phyloP scores from a whole-genome alignment of 2,329 filamentous ascomycete species.

The Graphilbum ipis-grandicollis region DNA sequence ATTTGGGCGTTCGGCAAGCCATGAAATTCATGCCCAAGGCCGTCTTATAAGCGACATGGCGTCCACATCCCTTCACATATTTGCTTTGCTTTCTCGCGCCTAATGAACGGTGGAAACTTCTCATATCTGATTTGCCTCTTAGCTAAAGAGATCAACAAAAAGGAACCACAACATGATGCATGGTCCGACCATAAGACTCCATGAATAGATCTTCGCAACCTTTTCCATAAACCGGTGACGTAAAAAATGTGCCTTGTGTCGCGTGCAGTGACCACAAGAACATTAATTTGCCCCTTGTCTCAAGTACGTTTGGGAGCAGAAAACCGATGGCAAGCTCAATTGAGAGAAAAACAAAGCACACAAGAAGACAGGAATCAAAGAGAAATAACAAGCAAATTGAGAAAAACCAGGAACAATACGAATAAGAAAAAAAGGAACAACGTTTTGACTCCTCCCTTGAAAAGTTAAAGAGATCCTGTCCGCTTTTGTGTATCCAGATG shows the following conservation, averaged over 20 bases:
- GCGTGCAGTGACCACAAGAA: no score
- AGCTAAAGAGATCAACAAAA: neutral
- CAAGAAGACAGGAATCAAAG: neutral
- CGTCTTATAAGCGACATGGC: conserved; percentile 58
- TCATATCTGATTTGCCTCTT: neutral
- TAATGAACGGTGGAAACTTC: neutral
- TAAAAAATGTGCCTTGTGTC: no score
- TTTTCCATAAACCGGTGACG: conserved; percentile 8
- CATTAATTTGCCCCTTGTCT: neutral
- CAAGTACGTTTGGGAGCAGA: neutral
- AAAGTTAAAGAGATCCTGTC: conserved; percentile 8
- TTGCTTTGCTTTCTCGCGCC: no score
- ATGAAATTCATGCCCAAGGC: conserved; percentile 74
- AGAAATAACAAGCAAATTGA: neutral
- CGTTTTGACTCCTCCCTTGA: conserved; percentile 6
- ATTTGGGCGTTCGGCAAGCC: conserved; percentile 69
- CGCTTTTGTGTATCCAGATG: conserved; percentile 15
- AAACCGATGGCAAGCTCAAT: neutral
- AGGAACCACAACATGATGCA: conserved; percentile 3
- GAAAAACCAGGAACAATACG: conserved; percentile 3
- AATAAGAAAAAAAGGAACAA: conserved; percentile 6
- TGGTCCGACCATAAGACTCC: conserved; percentile 8
- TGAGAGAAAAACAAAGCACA: conserved; percentile 1
- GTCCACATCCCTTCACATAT: no score
- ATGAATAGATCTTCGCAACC: conserved; percentile 8